These are phyloP conservation scores for Coleophoma eucalyptorum DNA, from an alignment of 2,329 filamentous ascomycete species.

Conservation along the genomic window DNA sequence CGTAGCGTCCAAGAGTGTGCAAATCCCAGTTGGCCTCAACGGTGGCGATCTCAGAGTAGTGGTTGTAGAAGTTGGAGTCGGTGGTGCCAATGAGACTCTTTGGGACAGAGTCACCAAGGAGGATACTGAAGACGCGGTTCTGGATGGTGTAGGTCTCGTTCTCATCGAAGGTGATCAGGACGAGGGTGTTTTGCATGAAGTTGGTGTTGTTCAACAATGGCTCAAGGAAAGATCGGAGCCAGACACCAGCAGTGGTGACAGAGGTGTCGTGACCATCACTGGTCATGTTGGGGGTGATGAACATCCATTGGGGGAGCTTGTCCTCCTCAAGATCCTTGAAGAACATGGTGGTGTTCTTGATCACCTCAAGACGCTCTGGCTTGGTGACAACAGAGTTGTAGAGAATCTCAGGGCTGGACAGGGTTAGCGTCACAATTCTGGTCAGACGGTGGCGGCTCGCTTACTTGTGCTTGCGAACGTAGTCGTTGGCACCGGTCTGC, in stretches of 20 bases:
- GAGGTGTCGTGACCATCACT: conserved; percentile 73
- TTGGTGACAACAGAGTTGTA: conserved; percentile 62
- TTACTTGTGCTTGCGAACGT: conserved; percentile 79
- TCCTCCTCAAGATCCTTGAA: conserved; percentile 59
- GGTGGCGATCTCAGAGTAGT: conserved; percentile 67
- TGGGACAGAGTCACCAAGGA: conserved; percentile 73
- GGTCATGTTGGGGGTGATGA: conserved; percentile 73
- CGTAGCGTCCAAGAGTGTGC: conserved; percentile 66
- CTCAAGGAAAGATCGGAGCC: conserved; percentile 64
- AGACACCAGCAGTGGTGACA: conserved; percentile 64
- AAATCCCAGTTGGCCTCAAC: conserved; percentile 66
- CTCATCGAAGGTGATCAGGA: conserved; percentile 79
- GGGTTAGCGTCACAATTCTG: conserved; percentile 1
- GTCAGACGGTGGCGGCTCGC: conserved; percentile 11
- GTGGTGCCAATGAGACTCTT: conserved; percentile 59
- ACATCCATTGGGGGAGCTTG: conserved; percentile 67
- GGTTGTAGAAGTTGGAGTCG: conserved; percentile 68
- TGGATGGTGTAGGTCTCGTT: conserved; percentile 62
- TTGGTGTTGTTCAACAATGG: conserved; percentile 65
- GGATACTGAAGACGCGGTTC: conserved; percentile 67
- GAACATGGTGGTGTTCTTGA: conserved; percentile 73
- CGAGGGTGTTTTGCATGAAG: conserved; percentile 73
- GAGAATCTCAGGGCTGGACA: conserved; percentile 45
- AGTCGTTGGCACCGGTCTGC: conserved; percentile 64
- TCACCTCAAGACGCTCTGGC: conserved; percentile 56